Base-by-base conservation (phyloP, 768 basidiomycete species). In the Leccinum aurantiacum region DNA sequence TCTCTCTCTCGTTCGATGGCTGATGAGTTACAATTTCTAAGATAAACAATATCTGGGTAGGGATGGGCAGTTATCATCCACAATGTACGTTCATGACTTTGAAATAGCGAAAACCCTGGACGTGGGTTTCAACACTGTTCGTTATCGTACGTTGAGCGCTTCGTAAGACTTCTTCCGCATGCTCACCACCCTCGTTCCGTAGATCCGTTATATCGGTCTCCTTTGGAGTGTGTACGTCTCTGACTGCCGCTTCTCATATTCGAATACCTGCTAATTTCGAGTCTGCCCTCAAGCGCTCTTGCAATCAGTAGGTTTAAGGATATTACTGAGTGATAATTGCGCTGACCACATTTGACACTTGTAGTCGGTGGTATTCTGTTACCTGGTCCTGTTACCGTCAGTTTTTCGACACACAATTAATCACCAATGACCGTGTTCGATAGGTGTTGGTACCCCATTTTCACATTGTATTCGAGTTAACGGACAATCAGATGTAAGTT, bases 11-110 rank as follows among this genome's bases (percentile, higher is more conserved):
- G 25, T 22, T 41, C 22, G 25, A 50, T 56, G 1, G 7, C 41
- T 52, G 37, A 60, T 27, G 17, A 25, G 33, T 7, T 13, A 19
- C 19, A 33, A 46, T 13, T 3, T 25, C 2, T 17, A 27, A 65
- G 63, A 14, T 65, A 37, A 49, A 65, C 11, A 38, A 61, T 27
- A 27, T 50, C 35, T 53, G 53, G 53, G 53, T 37, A 25, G 24
- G 53, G 31, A 53, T 53, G 22, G 3, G 5, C n/a, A 2, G 31
- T 14, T 22, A 31, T 25, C 14, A 37, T 22, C 19, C 14, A 15
- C 14, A 8, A 15, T 17, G 6, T 19, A 10, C 7, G 14, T 53
- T 15, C 35, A 15, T 37, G 17, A 37, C n/a, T 24, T 15, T 22
- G 14, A 8, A 9, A 24, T 35, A 53, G 53, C n/a, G 22, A 22